These are phyloP conservation scores for Spatholobus suberectus DNA, from an alignment of 306 rosid genomes.

Conservation along the genomic window DNA sequence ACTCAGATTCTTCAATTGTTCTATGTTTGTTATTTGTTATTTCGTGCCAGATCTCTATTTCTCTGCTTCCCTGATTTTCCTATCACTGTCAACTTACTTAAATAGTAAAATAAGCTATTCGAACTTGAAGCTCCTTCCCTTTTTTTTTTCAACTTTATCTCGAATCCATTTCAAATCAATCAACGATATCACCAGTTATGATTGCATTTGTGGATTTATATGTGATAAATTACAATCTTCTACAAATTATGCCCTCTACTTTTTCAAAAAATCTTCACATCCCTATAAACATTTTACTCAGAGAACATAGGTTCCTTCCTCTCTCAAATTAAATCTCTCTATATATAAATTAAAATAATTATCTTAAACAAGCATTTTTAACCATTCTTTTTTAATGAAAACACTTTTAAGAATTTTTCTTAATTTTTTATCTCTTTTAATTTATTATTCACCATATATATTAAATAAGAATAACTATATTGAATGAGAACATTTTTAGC, in stretches of 20 bases:
- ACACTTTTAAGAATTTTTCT: no score
- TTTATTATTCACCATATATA: no score
- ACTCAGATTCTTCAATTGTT: constrained; percentile 42
- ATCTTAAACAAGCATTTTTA: no score
- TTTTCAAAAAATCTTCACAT: neutral
- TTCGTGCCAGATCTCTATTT: constrained; percentile 65
- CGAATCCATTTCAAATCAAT: constrained; percentile 20
- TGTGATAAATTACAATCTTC: neutral
- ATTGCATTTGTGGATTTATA: neutral
- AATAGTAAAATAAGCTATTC: neutral
- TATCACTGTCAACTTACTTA: neutral
- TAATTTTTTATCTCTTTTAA: no score
- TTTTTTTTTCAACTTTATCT: constrained; percentile 1
- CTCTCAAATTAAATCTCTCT: neutral
- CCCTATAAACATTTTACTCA: no score
- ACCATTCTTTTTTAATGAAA: no score
- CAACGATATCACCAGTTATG: neutral
- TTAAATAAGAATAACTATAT: no score
- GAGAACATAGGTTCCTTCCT: neutral
- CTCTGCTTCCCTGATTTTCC: constrained; percentile 28
- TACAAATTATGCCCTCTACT: neutral
- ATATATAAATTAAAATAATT: neutral
- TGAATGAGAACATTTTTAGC: no score
- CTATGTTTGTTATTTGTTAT: constrained; percentile 41
- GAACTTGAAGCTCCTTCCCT: constrained; percentile 34